A percentile compares a stretch with the other conserved stretches of the same genome.
Evolutionary conservation across 176 grass and related monocot species (phyloP).

Genomic region (Thinopyrum elongatum): DNA sequence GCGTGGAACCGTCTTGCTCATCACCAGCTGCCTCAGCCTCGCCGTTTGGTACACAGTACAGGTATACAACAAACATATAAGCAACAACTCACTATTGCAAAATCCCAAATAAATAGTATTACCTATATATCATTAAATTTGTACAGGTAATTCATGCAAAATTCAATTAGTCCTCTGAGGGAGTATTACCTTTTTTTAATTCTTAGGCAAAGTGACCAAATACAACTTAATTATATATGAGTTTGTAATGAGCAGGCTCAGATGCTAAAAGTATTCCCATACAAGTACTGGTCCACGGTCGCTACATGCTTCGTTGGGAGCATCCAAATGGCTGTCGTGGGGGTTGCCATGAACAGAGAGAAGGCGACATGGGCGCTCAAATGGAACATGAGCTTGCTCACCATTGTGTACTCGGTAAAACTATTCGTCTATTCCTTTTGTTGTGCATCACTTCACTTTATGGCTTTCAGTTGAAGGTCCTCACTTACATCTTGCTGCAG

Average conservation of each 20-base stretch:
- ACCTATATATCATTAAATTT: neutral
- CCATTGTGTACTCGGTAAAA: conserved; percentile 43
- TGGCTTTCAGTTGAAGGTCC: neutral
- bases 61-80: neutral
- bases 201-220: neutral
- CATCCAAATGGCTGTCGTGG: conserved; percentile 35
- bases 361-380: conserved; percentile 41
- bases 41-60: conserved; percentile 47
- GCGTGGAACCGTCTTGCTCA: conserved; percentile 34
- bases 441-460: neutral
- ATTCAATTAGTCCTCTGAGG: too few relatives aligned
- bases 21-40: conserved; percentile 38
- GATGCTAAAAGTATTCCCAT: conserved; percentile 50
- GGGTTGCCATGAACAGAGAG: conserved; percentile 40
- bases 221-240: neutral
- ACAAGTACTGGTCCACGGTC: conserved; percentile 48
- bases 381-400: conserved; percentile 51
- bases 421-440: neutral
- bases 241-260: conserved; percentile 25
- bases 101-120: neutral
- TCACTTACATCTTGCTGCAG: neutral
- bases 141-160: too few relatives aligned
- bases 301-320: conserved; percentile 31
- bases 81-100: neutral
- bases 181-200: neutral